Evolutionary conservation across 176 grass and related monocot species (phyloP).

Genomic region (Hyparrhenia diplandra): DNA sequence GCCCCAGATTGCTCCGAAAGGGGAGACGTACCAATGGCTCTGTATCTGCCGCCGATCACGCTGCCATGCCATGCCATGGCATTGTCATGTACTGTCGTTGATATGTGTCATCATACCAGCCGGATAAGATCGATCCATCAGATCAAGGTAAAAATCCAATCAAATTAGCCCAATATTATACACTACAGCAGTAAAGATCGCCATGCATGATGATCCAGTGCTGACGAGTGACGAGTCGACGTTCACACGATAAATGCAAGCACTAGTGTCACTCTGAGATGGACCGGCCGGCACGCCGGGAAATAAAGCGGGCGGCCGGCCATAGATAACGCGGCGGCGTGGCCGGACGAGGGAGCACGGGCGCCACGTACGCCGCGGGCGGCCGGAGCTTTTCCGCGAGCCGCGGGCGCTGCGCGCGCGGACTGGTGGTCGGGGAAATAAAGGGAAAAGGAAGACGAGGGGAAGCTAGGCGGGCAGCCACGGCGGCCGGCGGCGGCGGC

Average conservation of each 20-base stretch:
- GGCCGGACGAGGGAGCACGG: not conserved
- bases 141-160: too few species aligned
- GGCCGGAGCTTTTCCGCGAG: not conserved
- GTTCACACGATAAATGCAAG: too few species aligned
- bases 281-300: too few species aligned
- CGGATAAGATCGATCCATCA: not conserved
- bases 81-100: not conserved
- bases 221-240: too few species aligned
- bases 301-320: not conserved
- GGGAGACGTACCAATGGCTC: not conserved
- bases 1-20: not conserved
- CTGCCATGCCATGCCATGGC: not conserved
- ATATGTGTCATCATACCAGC: not conserved
- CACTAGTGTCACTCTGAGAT: too few species aligned
- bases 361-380: conserved; percentile 9
- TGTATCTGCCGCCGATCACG: not conserved
- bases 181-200: not conserved
- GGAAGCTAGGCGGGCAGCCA: not conserved
- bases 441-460: not conserved
- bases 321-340: not conserved
- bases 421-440: too few species aligned
- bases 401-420: too few species aligned
- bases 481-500: not conserved
- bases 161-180: too few species aligned
- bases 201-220: too few species aligned